Evolutionary conservation across 768 basidiomycete genomes (phyloP), one percentile per base, ranked within the genome.

Genomic region (Kwoniella shandongensis): DNA sequence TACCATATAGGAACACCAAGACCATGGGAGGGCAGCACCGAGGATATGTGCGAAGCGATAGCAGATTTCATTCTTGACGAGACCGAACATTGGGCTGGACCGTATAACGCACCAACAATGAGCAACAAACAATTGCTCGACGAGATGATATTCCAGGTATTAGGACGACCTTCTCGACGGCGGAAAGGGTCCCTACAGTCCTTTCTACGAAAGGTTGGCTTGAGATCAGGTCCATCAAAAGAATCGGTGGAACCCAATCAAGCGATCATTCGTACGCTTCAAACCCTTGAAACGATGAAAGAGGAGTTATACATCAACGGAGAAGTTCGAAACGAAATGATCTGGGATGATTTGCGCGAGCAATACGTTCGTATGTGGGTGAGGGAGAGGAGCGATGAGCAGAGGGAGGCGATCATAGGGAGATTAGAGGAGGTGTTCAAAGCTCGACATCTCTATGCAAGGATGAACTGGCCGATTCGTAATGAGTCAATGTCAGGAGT

Each of bases 61-160:
- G 45, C 29, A 2, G 22, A 50, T 18, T 48, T 61, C 27, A 35
- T 61, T 8, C 17, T 54, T 13, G 42, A 32, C 5, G 44, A 55
- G 51, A 32, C 38, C 30, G 35, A 30, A 3, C 20, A 29, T n/a
- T 55, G 49, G 47, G 47, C 44, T 4, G 15, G 20, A 5, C 53
- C 53, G 2, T 30, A n/a, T 2, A 7, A 25, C n/a, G 53, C 53
- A 35, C 20, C 20, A 27, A 23, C 13, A 40, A 54, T n/a, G 54
- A 50, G 18, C 13, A 44, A 20, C 45, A 27, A 35, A 39, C 15
- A 41, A 27, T 44, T 27, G 22, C 55, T 61, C 22, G 26, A 61
- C n/a, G 59, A 61, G 10, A 61, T 61, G 59, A 35, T 59, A 26
- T 25, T 39, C 35, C 32, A 32, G 18, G n/a, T n/a, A n/a, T n/a